These are phyloP conservation scores for Pseudogymnoascus sp. DNA, from an alignment of 2,329 filamentous ascomycete genomes.

Conservation along the genomic window DNA sequence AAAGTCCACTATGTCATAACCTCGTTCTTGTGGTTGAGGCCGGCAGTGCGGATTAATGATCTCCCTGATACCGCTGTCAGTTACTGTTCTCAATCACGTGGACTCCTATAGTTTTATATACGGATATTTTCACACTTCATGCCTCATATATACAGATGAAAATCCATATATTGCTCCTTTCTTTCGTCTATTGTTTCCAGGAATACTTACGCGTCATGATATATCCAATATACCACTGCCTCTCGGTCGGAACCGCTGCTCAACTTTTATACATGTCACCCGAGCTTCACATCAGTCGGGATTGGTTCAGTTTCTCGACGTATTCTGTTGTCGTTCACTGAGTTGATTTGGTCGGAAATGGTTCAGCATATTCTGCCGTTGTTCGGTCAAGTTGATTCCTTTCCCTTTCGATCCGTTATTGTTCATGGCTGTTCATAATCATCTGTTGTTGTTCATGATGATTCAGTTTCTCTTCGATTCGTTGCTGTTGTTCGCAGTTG, in stretches of 20 bases:
- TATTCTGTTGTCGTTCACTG: background rate
- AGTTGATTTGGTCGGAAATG: too few relatives aligned
- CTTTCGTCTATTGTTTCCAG: background rate
- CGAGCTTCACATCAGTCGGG: background rate
- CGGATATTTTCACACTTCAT: background rate
- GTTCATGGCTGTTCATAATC: too few relatives aligned
- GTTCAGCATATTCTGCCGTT: too few relatives aligned
- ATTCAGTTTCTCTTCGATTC: background rate
- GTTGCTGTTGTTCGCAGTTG: background rate
- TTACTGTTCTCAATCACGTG: background rate
- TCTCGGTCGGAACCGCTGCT: background rate
- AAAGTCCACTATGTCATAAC: constrained; percentile 1
- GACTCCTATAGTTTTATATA: background rate
- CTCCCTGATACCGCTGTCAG: background rate
- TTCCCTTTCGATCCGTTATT: background rate
- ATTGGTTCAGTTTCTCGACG: background rate
- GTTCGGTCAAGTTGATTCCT: too few relatives aligned
- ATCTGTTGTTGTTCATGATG: background rate
- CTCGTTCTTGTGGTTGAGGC: background rate
- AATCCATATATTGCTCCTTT: background rate
- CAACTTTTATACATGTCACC: background rate
- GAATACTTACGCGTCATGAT: background rate
- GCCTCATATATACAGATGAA: background rate
- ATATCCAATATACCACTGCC: background rate
- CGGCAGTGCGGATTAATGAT: background rate